These are phyloP conservation scores for Ehretia macrophylla DNA, from an alignment of 257 asterid species.

Conservation along the genomic window DNA sequence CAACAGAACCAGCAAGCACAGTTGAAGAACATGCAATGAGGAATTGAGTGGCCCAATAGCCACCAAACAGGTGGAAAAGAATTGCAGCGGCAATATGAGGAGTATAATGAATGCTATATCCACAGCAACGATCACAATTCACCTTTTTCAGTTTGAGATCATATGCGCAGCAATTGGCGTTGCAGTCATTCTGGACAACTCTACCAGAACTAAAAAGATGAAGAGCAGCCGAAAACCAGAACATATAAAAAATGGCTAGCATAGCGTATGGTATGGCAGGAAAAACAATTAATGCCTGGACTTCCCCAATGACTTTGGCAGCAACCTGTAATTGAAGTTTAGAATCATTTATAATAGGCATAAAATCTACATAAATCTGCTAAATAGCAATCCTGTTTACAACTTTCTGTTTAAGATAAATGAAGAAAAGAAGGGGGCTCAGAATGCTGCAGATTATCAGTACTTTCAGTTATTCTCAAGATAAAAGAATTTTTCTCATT, in stretches of 20 bases:
- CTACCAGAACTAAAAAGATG: slow-evolving; percentile 92
- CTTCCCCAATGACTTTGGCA: slow-evolving; percentile 98
- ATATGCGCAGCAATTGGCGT: slow-evolving; percentile 85
- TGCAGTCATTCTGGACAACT: slow-evolving; percentile 71
- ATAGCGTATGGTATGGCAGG: slow-evolving; percentile 78
- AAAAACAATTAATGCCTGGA: slow-evolving; percentile 77
- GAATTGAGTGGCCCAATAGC: slow-evolving; percentile 94
- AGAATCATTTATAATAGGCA: slow-evolving; percentile 4
- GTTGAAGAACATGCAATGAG: slow-evolving; percentile 76
- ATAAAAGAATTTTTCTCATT: too few relatives aligned
- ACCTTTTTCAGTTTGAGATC: slow-evolving; percentile 72
- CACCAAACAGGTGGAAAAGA: slow-evolving; percentile 87
- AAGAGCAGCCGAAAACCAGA: slow-evolving; percentile 94
- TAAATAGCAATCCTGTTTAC: not conserved
- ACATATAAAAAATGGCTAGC: slow-evolving; percentile 78
- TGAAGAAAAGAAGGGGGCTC: too few relatives aligned
- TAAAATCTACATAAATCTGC: not conserved
- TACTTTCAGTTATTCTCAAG: too few relatives aligned
- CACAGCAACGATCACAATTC: slow-evolving; percentile 91
- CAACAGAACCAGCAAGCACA: slow-evolving; percentile 90
- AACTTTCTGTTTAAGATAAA: not conserved
- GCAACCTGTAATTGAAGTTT: slow-evolving; percentile 63
- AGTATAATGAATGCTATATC: slow-evolving; percentile 71
- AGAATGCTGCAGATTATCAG: too few relatives aligned
- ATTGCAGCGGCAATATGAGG: slow-evolving; percentile 78